These are phyloP conservation scores for Sicyos edulis DNA, from an alignment of 306 rosid species.

Conservation along the genomic window DNA sequence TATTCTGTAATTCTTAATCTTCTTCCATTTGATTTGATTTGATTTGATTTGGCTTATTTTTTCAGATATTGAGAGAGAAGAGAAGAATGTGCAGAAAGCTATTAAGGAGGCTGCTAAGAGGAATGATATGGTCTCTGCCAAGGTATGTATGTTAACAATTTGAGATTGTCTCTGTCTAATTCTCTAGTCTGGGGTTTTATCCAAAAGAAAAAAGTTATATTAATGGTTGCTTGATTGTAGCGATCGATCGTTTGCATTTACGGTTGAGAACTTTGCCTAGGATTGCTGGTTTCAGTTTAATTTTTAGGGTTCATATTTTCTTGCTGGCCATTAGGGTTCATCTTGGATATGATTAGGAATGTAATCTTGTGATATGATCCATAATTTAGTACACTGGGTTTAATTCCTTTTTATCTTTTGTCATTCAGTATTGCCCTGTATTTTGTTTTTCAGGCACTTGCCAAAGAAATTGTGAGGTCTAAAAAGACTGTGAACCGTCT, in stretches of 20 bases:
- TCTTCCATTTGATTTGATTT: background rate
- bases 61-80: constrained; percentile 81
- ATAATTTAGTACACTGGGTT: background rate
- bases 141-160: constrained; percentile 42
- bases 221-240: background rate
- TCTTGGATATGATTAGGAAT: background rate
- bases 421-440: background rate
- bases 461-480: constrained; percentile 81
- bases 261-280: background rate
- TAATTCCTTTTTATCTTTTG: background rate
- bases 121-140: constrained; percentile 92
- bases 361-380: background rate
- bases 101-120: constrained; percentile 92
- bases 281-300: constrained; percentile 9
- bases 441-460: constrained; percentile 65
- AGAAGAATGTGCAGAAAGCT: constrained; percentile 79
- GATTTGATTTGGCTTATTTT: too few species aligned
- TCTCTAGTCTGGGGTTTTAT: background rate
- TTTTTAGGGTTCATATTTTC: background rate
- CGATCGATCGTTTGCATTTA: background rate
- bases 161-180: background rate
- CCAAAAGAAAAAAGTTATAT: background rate
- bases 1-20: background rate
- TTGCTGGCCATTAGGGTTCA: background rate
- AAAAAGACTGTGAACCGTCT: constrained; percentile 87